Conservation (phyloP, 768 basidiomycete genomes). For the Podaxis pistillaris region DNA sequence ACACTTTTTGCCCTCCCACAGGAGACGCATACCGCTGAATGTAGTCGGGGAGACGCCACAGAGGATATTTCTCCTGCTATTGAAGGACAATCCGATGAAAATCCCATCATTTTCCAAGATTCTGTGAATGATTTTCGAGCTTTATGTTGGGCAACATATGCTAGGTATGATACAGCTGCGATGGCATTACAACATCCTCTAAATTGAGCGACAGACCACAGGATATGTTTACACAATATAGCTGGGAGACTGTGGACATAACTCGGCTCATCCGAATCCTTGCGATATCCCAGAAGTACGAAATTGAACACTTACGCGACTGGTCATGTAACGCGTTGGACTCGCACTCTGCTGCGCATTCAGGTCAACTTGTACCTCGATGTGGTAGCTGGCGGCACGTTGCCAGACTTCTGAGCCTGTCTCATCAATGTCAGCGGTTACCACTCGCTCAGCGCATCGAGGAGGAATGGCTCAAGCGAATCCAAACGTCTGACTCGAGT, state of each 20-base stretch:
- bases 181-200: not conserved
- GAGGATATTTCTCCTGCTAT: not conserved
- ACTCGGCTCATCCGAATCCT: not conserved
- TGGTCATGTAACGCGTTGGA: not conserved
- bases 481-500: not conserved
- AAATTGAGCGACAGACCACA: not conserved
- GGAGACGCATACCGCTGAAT: too few species aligned
- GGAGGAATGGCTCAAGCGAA: not conserved
- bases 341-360: not conserved
- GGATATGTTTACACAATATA: not conserved
- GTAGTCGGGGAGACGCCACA: too few species aligned
- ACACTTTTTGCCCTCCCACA: constrained; percentile 4
- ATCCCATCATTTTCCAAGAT: constrained; percentile 5
- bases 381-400: not conserved
- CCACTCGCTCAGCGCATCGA: not conserved
- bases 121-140: not conserved
- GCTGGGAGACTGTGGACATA: not conserved
- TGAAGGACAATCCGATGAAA: constrained; percentile 1
- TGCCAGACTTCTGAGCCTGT: not conserved
- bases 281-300: not conserved
- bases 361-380: not conserved
- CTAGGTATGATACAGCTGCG: not conserved
- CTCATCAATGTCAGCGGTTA: not conserved
- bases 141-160: constrained; percentile 3
- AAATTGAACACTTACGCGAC: not conserved